Evolutionary conservation across 208 protist genomes (phyloP), one percentile per base, ranked within the genome.

Genomic region (Naegleria gruberi): DNA sequence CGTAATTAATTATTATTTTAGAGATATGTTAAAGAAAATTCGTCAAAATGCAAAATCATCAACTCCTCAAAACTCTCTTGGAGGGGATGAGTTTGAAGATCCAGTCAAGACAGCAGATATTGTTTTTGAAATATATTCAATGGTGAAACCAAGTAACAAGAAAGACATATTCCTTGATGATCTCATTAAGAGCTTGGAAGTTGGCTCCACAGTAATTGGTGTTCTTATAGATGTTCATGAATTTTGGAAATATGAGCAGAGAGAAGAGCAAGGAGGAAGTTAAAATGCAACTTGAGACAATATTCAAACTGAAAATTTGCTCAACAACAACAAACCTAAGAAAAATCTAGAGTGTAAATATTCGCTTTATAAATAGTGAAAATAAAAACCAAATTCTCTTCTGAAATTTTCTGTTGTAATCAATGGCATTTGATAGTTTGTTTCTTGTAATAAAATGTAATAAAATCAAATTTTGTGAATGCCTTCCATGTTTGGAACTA

Each of bases 231-330:
- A 98, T 92, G 96, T 95, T 85, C 90, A 96, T 3, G 97, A 93
- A 34, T 97, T 98, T 46, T 97, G 94, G 94, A 93, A 93, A 43
- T 97, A 97, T 92, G 96, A 98, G 90, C 96, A 95, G 90, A 93
- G 96, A 42, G 91, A 93, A 55, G 12, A 91, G 46, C 90, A 90
- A 89, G 10, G 23, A 87, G 41, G 74, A 12, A 87, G n/a, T 47
- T 77, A 46, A 90, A 84, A 65, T n/a, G n/a, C n/a, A n/a, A n/a
- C n/a, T n/a, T n/a, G n/a, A n/a, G n/a, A n/a, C n/a, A n/a, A n/a
- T n/a, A n/a, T n/a, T n/a, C n/a, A n/a, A n/a, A n/a, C n/a, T n/a
- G n/a, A n/a, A n/a, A n/a, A n/a, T n/a, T n/a, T n/a, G n/a, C n/a
- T n/a, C n/a, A n/a, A n/a, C n/a, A n/a, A n/a, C n/a, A n/a, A n/a